phyloP scores from a whole-genome alignment of 306 rosid genomes.

The Astragalus glycyphyllos region DNA sequence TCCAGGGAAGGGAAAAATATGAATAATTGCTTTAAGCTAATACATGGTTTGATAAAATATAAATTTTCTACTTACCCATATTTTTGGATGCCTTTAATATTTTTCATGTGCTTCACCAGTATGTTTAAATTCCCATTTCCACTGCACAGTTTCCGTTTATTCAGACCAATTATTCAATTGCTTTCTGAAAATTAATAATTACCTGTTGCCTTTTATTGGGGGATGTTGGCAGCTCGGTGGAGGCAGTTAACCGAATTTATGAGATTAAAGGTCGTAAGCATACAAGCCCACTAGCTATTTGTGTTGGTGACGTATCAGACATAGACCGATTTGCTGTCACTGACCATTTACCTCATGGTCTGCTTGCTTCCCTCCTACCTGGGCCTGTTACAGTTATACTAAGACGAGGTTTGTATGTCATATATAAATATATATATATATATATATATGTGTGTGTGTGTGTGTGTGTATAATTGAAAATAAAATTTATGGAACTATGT shows the following conservation, averaged over 20 bases:
- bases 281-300: conserved; percentile 83
- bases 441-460: too few species aligned
- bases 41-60: conserved; percentile 16
- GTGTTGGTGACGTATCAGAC: conserved; percentile 77
- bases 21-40: not conserved
- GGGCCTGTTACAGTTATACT: conserved; percentile 93
- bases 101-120: conserved; percentile 6
- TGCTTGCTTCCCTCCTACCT: conserved; percentile 85
- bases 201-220: conserved; percentile 30
- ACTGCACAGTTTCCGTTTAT: conserved; percentile 14
- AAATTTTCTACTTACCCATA: not conserved
- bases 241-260: conserved; percentile 76
- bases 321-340: conserved; percentile 70
- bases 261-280: conserved; percentile 82
- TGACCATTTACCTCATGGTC: conserved; percentile 72
- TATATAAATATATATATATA: too few species aligned
- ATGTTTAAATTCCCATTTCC: conserved; percentile 15
- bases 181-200: not conserved
- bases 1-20: not conserved
- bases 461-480: not conserved
- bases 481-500: conserved; percentile 8
- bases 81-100: conserved; percentile 12
- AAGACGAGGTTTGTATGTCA: conserved; percentile 66
- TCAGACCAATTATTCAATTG: conserved; percentile 1
- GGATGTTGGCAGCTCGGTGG: conserved; percentile 61